phyloP scores from a whole-genome alignment of 768 basidiomycete genomes.

The Solioccasus polychromus region DNA sequence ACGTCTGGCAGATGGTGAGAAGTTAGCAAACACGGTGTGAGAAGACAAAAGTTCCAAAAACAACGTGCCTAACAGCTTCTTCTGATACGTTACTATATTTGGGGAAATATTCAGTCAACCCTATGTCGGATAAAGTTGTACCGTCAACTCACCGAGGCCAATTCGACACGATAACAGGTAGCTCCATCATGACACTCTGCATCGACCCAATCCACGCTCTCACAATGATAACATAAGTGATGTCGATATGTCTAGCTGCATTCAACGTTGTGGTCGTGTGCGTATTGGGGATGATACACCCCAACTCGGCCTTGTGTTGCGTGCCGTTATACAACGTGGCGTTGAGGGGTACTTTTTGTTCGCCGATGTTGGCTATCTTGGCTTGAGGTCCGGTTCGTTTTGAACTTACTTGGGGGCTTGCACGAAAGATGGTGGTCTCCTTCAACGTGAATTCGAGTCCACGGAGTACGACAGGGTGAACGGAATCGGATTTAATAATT shows the following conservation, averaged over 20 bases:
- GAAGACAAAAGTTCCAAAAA: neutral
- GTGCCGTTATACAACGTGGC: constrained; percentile 71
- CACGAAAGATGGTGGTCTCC: constrained; percentile 75
- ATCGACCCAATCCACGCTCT: constrained; percentile 75
- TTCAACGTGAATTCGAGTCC: constrained; percentile 80
- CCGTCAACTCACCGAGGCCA: constrained; percentile 67
- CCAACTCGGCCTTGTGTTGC: constrained; percentile 70
- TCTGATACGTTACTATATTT: constrained; percentile 60
- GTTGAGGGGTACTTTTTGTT: constrained; percentile 71
- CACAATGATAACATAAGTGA: constrained; percentile 74
- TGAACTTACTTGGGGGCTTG: constrained; percentile 45
- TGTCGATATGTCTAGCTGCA: constrained; percentile 80
- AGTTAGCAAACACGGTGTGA: neutral
- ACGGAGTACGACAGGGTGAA: constrained; percentile 69
- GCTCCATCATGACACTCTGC: constrained; percentile 61
- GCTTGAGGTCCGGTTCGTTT: constrained; percentile 61
- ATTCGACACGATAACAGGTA: constrained; percentile 80
- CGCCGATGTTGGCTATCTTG: constrained; percentile 54
- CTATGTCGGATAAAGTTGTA: neutral
- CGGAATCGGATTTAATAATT: constrained; percentile 66
- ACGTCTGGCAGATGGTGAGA: constrained; percentile 32
- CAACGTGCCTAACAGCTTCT: constrained; percentile 61
- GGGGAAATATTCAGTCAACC: neutral
- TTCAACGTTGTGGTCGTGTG: constrained; percentile 82
- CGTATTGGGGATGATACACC: constrained; percentile 62